Evolutionary conservation across 139 green algal genomes (phyloP), one percentile per base, ranked within the genome.

Genomic region (Chlamydomonas sp.): DNA sequence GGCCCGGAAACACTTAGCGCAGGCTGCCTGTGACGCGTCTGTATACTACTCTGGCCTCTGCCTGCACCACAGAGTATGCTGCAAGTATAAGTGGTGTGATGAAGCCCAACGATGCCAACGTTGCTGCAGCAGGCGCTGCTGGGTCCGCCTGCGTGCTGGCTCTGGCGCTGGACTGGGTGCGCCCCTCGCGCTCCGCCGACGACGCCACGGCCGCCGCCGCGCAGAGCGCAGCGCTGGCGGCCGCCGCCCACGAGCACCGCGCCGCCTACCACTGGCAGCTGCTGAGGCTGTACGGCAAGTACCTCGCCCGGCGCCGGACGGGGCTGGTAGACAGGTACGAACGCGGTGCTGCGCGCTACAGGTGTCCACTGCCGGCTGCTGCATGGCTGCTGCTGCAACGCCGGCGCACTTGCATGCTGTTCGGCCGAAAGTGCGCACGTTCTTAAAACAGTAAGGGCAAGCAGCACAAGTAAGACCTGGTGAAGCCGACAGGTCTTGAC

Each of bases 241-340:
- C 80, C 1, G 59, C 71, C 0, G 82, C 82, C 4, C 31, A 63
- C 60, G 14, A 49, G 5, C 71, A 7, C 16, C 71, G 71, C 5
- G 82, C 71, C n/a, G 61, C 62, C 31, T 80, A 86, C 82, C 71
- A 18, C 0, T 86, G 82, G 82, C 82, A 86, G 82, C 71, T 80
- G 82, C 20, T 79, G 71, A 71, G 71, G 0, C 3, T 66, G 31
- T 86, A 86, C 71, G 72, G 79, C 62, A 86, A 86, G 72, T n/a
- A 80, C 8, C 71, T 71, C 68, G 5, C 64, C 71, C 72, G 63
- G 59, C 82, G 71, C 60, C 60, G 61, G 7, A 8, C n/a, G 2
- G 62, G n/a, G 1, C 31, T 86, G n/a, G 63, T 86, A 1, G 72
- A 59, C 60, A 79, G 67, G 81, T 86, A n/a, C 12, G 74, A 10